Evolutionary conservation across 805 yeast genomes (phyloP), one percentile per base, ranked within the genome.

Genomic region (Candida multigemmis): DNA sequence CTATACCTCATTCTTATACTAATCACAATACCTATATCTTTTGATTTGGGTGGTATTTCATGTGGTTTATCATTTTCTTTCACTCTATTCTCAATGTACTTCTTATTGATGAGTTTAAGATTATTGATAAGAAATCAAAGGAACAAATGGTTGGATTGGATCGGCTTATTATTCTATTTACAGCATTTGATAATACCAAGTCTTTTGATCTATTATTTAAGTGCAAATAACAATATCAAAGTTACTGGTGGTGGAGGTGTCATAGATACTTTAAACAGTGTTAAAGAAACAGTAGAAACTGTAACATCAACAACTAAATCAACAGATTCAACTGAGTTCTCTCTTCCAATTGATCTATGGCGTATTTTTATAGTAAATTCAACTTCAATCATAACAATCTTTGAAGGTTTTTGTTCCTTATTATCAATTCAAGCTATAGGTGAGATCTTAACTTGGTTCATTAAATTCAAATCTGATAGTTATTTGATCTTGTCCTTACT

Each of bases 321-420:
- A 16, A 19, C 7, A 12, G 16, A 12, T 17, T 27, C 25, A 9
- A 13, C 16, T 29, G 26, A 19, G 17, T 12, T 22, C 8, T 17
- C 5, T 16, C 21, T 6, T 15, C 41, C 45, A 6, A 65, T 81
- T 22, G 56, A 60, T 31, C 67, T 80, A 8, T 91, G 97, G 97
- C 70, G 73, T 34, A 48, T 68, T 24, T 53, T 80, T 16, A 60
- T 91, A 19, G 64, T 74, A 27, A 82, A 86, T 46, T 74, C 94
- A 4, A 91, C 98, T 0, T 91, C 96, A 2, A 60, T 83, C 24
- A 89, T 91, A 53, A 83, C 96, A 0, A 65, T 86, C 12, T 58
- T 87, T 27, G 98, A 91, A 56, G 98, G 98, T 2, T 77, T 91
- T 41, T 93, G 96, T 53, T 76, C 96, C 1, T 68, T 91, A 14